Evolutionary conservation across 148 eudicot species (phyloP), one percentile per base, ranked within the genome.

Genomic region (Agrostemma githago): DNA sequence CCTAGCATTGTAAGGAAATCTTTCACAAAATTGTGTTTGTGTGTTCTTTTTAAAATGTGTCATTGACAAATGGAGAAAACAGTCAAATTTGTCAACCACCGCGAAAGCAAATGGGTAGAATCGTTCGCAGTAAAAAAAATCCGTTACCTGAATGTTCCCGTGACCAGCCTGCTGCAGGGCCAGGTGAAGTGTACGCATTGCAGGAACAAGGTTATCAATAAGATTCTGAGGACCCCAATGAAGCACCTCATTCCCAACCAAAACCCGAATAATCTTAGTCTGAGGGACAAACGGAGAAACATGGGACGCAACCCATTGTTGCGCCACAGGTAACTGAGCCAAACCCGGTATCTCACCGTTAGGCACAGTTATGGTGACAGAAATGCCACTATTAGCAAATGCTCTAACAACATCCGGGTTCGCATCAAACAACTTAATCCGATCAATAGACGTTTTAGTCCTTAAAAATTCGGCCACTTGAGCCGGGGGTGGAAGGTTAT

Each of bases 391-490:
- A 78, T 79, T 75, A 70, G 96, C 96, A 72, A 92, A 92, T 1
- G 90, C 93, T 3, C 80, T 68, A 59, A 92, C 82, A 39, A 90
- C 74, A 40, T 88, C 90, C 0, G 87, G 85, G 79, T 90, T 90
- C 66, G 83, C 78, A 74, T 92, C 96, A 76, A 92, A 92, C 46
- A 92, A 63, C 78, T 88, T 92, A 71, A 92, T 79, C 2, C 81
- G 82, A 67, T 90, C 84, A 39, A 92, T 90, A 48, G 51, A 73
- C 8, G 97, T 92, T 41, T 76, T 76, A 16, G 83, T 79, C 37
- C 80, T 86, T 4, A 92, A 80, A 63, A 92, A 92, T 20, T 87
- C 77, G 0, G 97, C 97, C 41, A 92, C 97, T 51, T 87, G 88
- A 26, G 77, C 53, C 12, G 97, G 93, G 12, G 91, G 80, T 1